Percentiles rank a stretch among this genome's conserved stretches.
Conservation (phyloP, 331 rosid species). For the Quercus phellos region DNA sequence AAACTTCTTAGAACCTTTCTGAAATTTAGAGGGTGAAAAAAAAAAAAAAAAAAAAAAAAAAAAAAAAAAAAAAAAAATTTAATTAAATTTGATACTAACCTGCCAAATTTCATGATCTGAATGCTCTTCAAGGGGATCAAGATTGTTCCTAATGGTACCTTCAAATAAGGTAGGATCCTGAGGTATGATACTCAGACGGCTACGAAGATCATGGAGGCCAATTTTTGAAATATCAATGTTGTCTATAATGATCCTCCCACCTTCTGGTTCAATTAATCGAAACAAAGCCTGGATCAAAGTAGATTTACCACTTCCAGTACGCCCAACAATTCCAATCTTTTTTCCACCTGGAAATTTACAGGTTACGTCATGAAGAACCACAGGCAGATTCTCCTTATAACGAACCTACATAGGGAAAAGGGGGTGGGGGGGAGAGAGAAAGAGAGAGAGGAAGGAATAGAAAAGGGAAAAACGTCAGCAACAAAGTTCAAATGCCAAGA, state of each 20-base stretch:
- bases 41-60: neutral
- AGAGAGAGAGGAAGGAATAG: neutral
- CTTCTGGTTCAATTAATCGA: conserved; percentile 76
- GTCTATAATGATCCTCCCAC: conserved; percentile 78
- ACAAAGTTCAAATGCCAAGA: neutral
- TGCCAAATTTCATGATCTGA: conserved; percentile 81
- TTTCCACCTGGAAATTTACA: conserved; percentile 86
- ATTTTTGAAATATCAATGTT: conserved; percentile 63
- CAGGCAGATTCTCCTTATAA: conserved; percentile 91
- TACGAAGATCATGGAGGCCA: conserved; percentile 94
- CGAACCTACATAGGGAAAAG: conserved; percentile 56
- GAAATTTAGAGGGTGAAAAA: neutral
- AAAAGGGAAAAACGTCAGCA: conserved; percentile 5
- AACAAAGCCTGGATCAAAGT: conserved; percentile 91
- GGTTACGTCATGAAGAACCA: conserved; percentile 77
- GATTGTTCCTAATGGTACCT: conserved; percentile 86
- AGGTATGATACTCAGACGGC: conserved; percentile 87
- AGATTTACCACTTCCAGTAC: conserved; percentile 96
- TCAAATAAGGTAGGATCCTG: conserved; percentile 97
- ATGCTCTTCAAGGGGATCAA: conserved; percentile 89
- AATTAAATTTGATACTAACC: conserved; percentile 38
- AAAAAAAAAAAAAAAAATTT: neutral
- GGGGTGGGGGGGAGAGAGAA: neutral
- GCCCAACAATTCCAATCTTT: conserved; percentile 93
- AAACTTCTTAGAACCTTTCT: neutral